phyloP scores from a whole-genome alignment of 1,139 yeast species.

The Magnusiomyces sp. region DNA sequence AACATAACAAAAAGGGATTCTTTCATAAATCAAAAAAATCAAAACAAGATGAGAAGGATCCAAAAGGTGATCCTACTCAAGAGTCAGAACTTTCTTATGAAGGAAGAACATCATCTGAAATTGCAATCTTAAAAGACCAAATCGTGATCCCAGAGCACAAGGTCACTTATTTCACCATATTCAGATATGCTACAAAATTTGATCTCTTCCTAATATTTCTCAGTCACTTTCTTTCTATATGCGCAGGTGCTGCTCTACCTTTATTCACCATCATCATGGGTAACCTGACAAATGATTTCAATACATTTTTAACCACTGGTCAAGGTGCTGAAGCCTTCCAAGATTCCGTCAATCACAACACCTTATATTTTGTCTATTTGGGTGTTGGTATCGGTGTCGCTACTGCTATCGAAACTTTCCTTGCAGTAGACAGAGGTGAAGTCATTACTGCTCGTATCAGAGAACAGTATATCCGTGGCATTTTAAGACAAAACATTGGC shows the following conservation, averaged over 20 bases:
- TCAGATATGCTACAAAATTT: slow-evolving; percentile 29
- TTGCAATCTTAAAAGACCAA: slow-evolving; percentile 29
- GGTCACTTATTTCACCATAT: slow-evolving; percentile 29
- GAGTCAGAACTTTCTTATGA: slow-evolving; percentile 8
- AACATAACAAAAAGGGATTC: too few relatives aligned
- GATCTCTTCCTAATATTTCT: slow-evolving; percentile 25
- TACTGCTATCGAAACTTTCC: slow-evolving; percentile 28
- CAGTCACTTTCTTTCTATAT: slow-evolving; percentile 29
- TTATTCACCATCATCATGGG: slow-evolving; percentile 36
- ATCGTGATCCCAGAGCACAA: slow-evolving; percentile 21
- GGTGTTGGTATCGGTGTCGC: slow-evolving; percentile 34
- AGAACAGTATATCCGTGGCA: slow-evolving; percentile 32
- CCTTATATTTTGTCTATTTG: slow-evolving; percentile 34
- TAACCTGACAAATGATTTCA: slow-evolving; percentile 32
- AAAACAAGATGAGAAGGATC: too few relatives aligned
- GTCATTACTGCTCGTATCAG: slow-evolving; percentile 36
- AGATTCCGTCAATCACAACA: slow-evolving; percentile 27
- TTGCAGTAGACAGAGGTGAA: slow-evolving; percentile 37
- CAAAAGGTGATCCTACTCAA: too few relatives aligned
- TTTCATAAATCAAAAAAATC: too few relatives aligned
- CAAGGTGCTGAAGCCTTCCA: slow-evolving; percentile 28
- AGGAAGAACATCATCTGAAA: slow-evolving; percentile 28
- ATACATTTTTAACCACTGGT: slow-evolving; percentile 27
- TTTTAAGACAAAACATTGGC: slow-evolving; percentile 38
- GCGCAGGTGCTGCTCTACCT: slow-evolving; percentile 35